phyloP scores from a whole-genome alignment of 495 filamentous ascomycete species.

The Hypoxylon fuscum region DNA sequence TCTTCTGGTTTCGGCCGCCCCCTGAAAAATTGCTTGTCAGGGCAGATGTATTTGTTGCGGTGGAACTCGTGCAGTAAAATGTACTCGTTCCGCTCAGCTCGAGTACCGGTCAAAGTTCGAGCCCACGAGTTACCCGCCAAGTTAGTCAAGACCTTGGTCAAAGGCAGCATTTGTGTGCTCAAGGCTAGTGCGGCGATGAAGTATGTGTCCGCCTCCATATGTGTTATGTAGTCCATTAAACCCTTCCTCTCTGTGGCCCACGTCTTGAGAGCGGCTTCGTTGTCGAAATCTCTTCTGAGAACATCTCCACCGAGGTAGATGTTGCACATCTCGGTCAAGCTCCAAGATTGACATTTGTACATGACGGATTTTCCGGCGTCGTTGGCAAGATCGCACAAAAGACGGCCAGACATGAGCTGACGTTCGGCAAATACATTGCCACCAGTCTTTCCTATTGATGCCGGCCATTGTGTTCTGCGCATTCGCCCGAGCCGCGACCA shows the following conservation, averaged over 20 bases:
- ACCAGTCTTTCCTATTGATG: conserved; percentile 82
- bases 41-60: conserved; percentile 95
- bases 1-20: conserved; percentile 73
- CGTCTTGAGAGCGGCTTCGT: conserved; percentile 83
- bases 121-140: conserved; percentile 99
- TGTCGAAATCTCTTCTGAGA: conserved; percentile 82
- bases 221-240: conserved; percentile 89
- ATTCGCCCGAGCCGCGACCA: conserved; percentile 94
- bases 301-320: conserved; percentile 78
- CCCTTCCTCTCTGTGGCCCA: conserved; percentile 87
- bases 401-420: conserved; percentile 85
- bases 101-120: conserved; percentile 90
- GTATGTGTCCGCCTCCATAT: conserved; percentile 94
- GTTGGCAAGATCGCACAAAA: conserved; percentile 94
- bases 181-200: conserved; percentile 92
- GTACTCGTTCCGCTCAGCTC: conserved; percentile 98
- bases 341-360: conserved; percentile 98
- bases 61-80: conserved; percentile 98
- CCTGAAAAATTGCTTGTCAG: conserved; percentile 84
- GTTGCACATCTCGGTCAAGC: conserved; percentile 94
- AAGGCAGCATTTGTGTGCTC: conserved; percentile 86
- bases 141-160: conserved; percentile 95
- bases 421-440: conserved; percentile 92
- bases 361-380: conserved; percentile 97
- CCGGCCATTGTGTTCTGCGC: conserved; percentile 85